These are phyloP conservation scores for Aspergillus carbonarius DNA, from an alignment of 2,329 filamentous ascomycete species.

Conservation along the genomic window DNA sequence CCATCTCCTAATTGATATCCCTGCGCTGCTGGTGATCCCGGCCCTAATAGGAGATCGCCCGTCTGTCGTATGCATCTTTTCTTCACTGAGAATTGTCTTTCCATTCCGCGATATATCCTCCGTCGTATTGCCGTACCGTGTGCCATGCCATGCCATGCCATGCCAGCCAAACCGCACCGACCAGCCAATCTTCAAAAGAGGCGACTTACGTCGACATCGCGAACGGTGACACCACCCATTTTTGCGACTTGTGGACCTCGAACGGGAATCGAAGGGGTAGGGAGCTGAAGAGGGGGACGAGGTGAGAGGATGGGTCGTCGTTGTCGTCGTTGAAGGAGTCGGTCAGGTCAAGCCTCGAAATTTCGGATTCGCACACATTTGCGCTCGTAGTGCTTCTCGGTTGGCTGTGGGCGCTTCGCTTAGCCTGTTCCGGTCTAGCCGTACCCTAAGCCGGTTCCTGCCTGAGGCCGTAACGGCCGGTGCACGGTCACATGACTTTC, in stretches of 20 bases:
- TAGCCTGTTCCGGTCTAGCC: conserved; percentile 42
- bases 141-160: conserved; percentile 3
- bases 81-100: background rate
- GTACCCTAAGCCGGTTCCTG: conserved; percentile 36
- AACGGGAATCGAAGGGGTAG: conserved; percentile 20
- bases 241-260: conserved; percentile 48
- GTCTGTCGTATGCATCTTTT: no score
- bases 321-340: conserved; percentile 41
- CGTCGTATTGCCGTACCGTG: background rate
- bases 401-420: conserved; percentile 42
- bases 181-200: conserved; percentile 12
- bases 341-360: conserved; percentile 33
- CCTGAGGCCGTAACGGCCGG: background rate
- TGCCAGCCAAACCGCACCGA: conserved; percentile 1
- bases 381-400: conserved; percentile 29
- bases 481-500: no score
- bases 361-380: conserved; percentile 37
- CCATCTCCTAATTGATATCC: no score
- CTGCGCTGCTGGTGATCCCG: no score
- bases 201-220: conserved; percentile 62
- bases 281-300: conserved; percentile 32
- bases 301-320: conserved; percentile 33
- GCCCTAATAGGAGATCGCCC: no score
- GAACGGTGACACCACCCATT: conserved; percentile 67
- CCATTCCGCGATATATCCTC: no score